Conservation (phyloP, 371 early-diverging fungal genomes). For the Lichtheimia hyalospora region DNA sequence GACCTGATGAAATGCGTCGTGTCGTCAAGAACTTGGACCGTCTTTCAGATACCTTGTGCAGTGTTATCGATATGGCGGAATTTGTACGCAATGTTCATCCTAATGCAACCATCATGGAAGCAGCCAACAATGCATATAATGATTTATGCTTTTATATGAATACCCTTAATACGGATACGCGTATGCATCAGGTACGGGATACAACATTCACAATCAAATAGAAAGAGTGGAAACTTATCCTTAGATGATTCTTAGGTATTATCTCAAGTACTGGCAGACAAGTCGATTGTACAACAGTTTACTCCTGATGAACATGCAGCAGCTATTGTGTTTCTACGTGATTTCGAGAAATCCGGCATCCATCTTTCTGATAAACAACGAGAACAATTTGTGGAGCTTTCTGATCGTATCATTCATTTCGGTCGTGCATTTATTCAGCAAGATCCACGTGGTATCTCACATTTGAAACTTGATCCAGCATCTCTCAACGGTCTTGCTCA, state of each 20-base stretch:
- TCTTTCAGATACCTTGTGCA: constrained; percentile 88
- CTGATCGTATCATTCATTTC: constrained; percentile 77
- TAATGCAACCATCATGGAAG: constrained; percentile 62
- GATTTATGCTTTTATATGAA: constrained; percentile 86
- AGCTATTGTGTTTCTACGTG: constrained; percentile 80
- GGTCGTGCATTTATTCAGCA: constrained; percentile 74
- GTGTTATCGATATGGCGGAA: constrained; percentile 91
- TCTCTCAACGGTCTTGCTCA: constrained; percentile 25
- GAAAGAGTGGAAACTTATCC: too few species aligned
- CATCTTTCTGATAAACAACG: constrained; percentile 74
- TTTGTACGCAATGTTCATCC: constrained; percentile 92
- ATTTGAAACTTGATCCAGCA: constrained; percentile 22
- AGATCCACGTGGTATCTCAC: constrained; percentile 40
- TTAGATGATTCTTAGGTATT: constrained; percentile 46
- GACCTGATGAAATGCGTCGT: constrained; percentile 58
- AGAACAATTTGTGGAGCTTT: constrained; percentile 74
- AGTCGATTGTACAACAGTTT: constrained; percentile 51
- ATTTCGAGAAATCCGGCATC: constrained; percentile 95
- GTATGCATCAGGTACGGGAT: constrained; percentile 72
- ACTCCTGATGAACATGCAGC: constrained; percentile 75
- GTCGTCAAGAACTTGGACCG: constrained; percentile 86
- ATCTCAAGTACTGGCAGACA: constrained; percentile 61
- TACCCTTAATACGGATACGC: constrained; percentile 86
- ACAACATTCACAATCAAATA: background rate
- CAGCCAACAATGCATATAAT: constrained; percentile 80